Base-by-base conservation (phyloP, 2,329 filamentous ascomycete genomes). In the Epichloe festucae region DNA sequence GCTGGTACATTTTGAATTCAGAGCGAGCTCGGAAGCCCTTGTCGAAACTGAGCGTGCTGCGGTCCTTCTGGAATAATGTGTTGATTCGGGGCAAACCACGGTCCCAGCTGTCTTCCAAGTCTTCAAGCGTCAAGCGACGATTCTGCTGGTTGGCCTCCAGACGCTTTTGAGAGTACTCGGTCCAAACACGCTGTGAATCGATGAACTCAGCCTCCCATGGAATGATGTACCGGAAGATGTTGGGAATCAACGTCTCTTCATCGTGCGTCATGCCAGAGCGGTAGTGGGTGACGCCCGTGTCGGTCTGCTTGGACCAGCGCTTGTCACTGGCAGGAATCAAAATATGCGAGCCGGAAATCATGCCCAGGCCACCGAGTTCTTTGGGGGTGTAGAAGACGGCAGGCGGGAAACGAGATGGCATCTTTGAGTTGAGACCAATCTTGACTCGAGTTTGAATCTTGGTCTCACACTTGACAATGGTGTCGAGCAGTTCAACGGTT, bases 131-230 rank as follows among this genome's bases (percentile, higher is more conserved):
- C 46, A 98, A 73, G 58, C 93, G 83, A 52, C 93, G 84, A 62
- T 98, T 98, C 67, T 98, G 93, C 61, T 97, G 91, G 63, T 96
- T 95, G 19, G 93, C 94, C 65, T 98, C 93, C 57, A 94, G 77
- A 46, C 93, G 85, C 75, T 98, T 98, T 71, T 98, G 93, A 0
- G 91, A 96, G 64, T 98, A 98, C 62, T 98, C 93, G 27, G 93
- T 97, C 93, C 93, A 98, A 1, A 98, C 93, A 60, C 94, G 85
- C 67, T 98, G 94, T 4, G 93, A 98, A 66, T 98, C 94, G 59
- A 97, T 95, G 69, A 98, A 98, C 66, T 98, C 93, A 1, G 91
- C 88, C 67, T 98, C 93, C 93, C 93, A 98, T 0, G 93, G 91
- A 57, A 97, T 95, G 65, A 98, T 97, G 70, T 98, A 98, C 54